Evolutionary conservation across 345 rosid genomes (phyloP).

Genomic region (Linum lewisii): DNA sequence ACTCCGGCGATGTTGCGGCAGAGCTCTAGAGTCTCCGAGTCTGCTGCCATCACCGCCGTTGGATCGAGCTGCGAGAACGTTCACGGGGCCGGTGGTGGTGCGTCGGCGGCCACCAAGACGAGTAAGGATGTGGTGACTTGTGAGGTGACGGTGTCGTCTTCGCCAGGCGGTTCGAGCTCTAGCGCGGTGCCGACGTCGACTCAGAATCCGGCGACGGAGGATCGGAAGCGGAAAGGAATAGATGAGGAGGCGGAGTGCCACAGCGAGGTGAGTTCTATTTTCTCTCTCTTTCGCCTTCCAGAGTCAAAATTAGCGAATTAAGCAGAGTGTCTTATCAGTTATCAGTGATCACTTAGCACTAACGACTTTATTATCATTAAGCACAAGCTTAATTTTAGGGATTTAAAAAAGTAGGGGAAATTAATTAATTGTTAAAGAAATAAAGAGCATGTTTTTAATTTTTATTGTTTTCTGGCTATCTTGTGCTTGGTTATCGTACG

Average conservation of each 20-base stretch:
- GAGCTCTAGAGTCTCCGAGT: constrained; percentile 32
- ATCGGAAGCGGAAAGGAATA: constrained; percentile 61
- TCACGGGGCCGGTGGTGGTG: constrained; percentile 20
- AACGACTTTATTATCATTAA: neutral
- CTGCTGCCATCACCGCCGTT: constrained; percentile 14
- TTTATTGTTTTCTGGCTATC: neutral
- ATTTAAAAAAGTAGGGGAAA: neutral
- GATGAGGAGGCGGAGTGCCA: constrained; percentile 48
- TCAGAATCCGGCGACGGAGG: constrained; percentile 31
- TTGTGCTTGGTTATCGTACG: constrained; percentile 16
- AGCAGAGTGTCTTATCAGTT: neutral
- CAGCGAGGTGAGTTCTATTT: constrained; percentile 50
- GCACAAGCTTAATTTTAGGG: neutral
- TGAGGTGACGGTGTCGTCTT: constrained; percentile 43
- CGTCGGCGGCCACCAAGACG: constrained; percentile 3
- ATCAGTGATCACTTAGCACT: neutral
- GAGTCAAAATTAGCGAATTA: constrained; percentile 7
- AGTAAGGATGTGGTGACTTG: constrained; percentile 15
- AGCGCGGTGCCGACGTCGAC: constrained; percentile 35
- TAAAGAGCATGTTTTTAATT: neutral
- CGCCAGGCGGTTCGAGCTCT: constrained; percentile 42
- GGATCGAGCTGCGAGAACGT: constrained; percentile 23
- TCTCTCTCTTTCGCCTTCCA: neutral
- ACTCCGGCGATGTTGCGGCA: constrained; percentile 27
- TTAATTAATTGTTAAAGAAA: no score